Conservation (phyloP, 129 eudicot genomes). For the Centella asiatica region DNA sequence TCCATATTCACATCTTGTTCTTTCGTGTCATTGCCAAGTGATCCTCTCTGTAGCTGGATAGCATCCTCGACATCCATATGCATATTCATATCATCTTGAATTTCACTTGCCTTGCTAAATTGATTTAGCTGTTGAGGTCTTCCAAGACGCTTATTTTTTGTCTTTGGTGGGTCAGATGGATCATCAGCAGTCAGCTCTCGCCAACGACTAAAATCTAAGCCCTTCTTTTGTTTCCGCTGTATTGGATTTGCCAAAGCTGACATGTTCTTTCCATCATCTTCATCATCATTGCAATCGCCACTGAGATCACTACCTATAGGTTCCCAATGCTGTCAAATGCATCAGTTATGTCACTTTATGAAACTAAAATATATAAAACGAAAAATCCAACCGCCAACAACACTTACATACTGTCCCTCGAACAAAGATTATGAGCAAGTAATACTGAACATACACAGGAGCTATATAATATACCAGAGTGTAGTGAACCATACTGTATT, state of each 20-base stretch:
- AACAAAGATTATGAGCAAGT: too few relatives aligned
- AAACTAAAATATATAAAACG: not conserved
- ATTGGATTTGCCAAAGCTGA: slow-evolving; percentile 68
- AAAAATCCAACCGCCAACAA: too few relatives aligned
- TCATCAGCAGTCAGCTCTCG: slow-evolving; percentile 30
- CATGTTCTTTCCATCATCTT: slow-evolving; percentile 37
- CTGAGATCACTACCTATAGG: slow-evolving; percentile 25
- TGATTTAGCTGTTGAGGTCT: not conserved
- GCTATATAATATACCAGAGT: too few relatives aligned
- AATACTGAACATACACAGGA: too few relatives aligned
- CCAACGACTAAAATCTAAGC: slow-evolving; percentile 65
- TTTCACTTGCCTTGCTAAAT: not conserved
- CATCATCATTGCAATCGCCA: slow-evolving; percentile 26
- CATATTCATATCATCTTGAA: slow-evolving; percentile 3
- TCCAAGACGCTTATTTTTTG: slow-evolving; percentile 13
- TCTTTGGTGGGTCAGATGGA: slow-evolving; percentile 13
- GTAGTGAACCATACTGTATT: too few relatives aligned
- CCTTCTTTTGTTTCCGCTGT: slow-evolving; percentile 64
- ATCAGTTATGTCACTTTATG: slow-evolving; percentile 15
- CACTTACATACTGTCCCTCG: too few relatives aligned
- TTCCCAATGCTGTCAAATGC: slow-evolving; percentile 53
- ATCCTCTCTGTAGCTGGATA: not conserved
- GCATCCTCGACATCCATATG: slow-evolving; percentile 1
- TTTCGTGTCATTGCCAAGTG: slow-evolving; percentile 11
- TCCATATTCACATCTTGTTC: slow-evolving; percentile 16